These are phyloP conservation scores for Fusarium equiseti DNA, from an alignment of 2,329 filamentous ascomycete genomes.

Conservation along the genomic window DNA sequence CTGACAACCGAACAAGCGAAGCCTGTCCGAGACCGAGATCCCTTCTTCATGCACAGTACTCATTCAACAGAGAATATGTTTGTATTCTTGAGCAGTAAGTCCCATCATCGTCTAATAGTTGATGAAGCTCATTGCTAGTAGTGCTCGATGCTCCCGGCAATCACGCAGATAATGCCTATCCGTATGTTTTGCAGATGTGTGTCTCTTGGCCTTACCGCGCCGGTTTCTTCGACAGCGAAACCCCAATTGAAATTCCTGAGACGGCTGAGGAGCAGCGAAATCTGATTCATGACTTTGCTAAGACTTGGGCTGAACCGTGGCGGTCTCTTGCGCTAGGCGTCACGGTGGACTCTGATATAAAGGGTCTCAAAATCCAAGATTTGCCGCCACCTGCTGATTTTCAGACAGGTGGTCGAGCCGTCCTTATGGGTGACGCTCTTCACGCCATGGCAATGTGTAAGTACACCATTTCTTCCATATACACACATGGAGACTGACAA, in stretches of 20 bases:
- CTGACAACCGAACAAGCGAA: constrained; percentile 57
- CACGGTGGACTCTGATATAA: constrained; percentile 56
- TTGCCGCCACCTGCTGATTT: constrained; percentile 57
- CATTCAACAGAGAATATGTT: constrained; percentile 64
- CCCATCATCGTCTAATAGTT: accelerated
- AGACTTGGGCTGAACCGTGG: constrained; percentile 64
- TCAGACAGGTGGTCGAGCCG: constrained; percentile 56
- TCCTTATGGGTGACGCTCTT: constrained; percentile 66
- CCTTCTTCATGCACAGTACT: constrained; percentile 67
- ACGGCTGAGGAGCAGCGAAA: constrained; percentile 54
- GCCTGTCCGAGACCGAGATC: constrained; percentile 61
- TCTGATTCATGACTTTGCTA: constrained; percentile 59
- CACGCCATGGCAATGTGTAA: constrained; percentile 72
- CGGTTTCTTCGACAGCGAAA: constrained; percentile 50
- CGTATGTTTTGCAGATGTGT: constrained; percentile 62
- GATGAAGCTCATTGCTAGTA: constrained; percentile 28
- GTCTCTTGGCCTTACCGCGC: constrained; percentile 62
- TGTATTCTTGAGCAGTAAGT: constrained; percentile 64
- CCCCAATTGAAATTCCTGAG: constrained; percentile 56
- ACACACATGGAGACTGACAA: accelerated
- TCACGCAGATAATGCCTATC: constrained; percentile 47
- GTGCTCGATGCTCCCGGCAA: constrained; percentile 64
- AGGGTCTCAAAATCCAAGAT: constrained; percentile 61
- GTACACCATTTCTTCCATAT: constrained; percentile 18
- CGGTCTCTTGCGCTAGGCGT: constrained; percentile 56